Evolutionary conservation across 2,329 filamentous ascomycete species (phyloP), one percentile per base, ranked within the genome.

Genomic region (Aaosphaeria arxii): DNA sequence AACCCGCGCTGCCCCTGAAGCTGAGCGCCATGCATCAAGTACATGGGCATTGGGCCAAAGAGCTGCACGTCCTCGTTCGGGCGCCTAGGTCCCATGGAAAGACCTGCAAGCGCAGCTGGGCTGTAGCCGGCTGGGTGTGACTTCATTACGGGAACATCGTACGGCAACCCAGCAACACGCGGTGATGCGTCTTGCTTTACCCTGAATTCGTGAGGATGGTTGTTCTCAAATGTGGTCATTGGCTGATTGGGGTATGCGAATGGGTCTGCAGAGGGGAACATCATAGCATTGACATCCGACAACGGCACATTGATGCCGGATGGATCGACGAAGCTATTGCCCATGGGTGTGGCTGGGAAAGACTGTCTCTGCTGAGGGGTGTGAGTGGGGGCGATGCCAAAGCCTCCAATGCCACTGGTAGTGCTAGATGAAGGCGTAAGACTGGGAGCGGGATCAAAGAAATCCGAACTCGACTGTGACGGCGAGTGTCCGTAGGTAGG

Each of bases 221-320:
- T 73, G 55, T 74, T 77, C 50, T 78, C 76, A 50, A 77, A 77
- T 0, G 72, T 76, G 31, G 86, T 84, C 74, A 87, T 82, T 0
- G 87, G 84, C 55, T 89, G 87, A 59, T 86, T 89, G 0, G 87
- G 88, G 59, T 92, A 94, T 0, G 85, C 86, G 53, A 92, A 87
- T 0, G 88, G 87, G 58, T 92, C 88, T 32, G 82, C 80, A 0
- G 87, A 86, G 1, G 87, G 85, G 61, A 92, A 92, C 86, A 92
- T 91, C 72, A 91, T 83, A 4, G 85, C 83, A 49, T 86, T 86
- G 5, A 91, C 78, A 63, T 89, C 87, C 54, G 87, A 81, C 11
- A 91, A 74, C 6, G 70, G 72, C 3, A 74, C 70, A 48, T 73
- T 75, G 13, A 69, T 48, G 5, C 59, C 58, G 24, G 61, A 54